A percentile compares a stretch with the other conserved stretches of the same genome.
phyloP scores from a whole-genome alignment of 495 filamentous ascomycete species.

The Trichoderma orchidacearum region DNA sequence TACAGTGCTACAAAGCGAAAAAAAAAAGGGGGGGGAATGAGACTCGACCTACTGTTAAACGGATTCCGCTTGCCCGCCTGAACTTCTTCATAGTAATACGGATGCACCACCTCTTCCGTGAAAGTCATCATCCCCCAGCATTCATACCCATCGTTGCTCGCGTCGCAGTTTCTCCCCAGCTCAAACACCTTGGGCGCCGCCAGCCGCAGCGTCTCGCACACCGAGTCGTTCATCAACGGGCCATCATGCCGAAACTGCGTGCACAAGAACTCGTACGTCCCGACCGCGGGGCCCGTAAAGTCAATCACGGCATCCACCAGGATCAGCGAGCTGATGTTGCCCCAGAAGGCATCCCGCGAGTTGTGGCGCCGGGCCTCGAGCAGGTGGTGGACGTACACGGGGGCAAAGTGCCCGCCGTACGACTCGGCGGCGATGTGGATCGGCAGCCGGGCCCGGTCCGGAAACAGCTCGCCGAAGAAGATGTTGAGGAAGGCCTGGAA shows the following conservation, averaged over 20 bases:
- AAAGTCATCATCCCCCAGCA: neutral
- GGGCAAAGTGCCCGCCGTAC: constrained; percentile 44
- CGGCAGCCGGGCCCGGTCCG: neutral
- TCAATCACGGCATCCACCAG: neutral
- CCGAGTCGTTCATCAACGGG: neutral
- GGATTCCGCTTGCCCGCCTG: neutral
- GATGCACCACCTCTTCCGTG: neutral
- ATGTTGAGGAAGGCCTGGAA: constrained; percentile 2
- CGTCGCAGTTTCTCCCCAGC: neutral
- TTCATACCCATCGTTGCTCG: neutral
- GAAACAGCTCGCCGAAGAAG: constrained; percentile 2
- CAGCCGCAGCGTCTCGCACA: neutral
- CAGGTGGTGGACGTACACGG: constrained; percentile 39
- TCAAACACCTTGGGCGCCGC: neutral
- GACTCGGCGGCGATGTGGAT: constrained; percentile 39
- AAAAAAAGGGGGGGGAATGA: neutral
- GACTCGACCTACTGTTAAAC: neutral
- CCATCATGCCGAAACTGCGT: neutral
- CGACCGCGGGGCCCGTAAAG: neutral
- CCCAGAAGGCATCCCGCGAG: neutral
- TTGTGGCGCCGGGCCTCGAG: constrained; percentile 9
- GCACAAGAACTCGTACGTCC: neutral
- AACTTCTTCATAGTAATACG: neutral
- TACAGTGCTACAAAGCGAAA: neutral
- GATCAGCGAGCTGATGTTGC: neutral